Base-by-base conservation (phyloP, 352 stramenopile genomes). In the Phytopythium kandeliae region DNA sequence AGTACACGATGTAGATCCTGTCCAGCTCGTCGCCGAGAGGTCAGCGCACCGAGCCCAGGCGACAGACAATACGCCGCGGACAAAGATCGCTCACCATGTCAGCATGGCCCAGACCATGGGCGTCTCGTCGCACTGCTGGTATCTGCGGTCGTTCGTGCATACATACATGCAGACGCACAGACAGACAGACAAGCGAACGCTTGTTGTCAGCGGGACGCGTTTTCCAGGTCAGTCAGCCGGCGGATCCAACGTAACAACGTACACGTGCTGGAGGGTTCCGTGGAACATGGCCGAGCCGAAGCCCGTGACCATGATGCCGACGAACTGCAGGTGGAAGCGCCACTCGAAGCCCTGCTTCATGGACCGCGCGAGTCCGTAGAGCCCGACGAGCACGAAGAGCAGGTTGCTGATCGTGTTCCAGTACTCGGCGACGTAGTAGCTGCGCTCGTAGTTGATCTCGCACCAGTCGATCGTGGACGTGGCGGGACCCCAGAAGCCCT, bases 401-500 rank as follows among this genome's bases (percentile, higher is more conserved):
- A 87, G 58, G 44, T 91, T 92, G 68, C 79, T 91, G 45, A 90
- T 42, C 4, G 83, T 92, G 65, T 95, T 95, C 81, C 84, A 93
- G 63, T 89, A 92, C 72, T 95, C 85, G 54, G 85, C 85, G 33
- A 95, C 62, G 55, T 90, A 94, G 55, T 61, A 73, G 55, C 66
- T 86, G 64, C 84, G 55, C 57, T 85, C 53, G 56, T 95, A 95
- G 62, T 95, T 92, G 58, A 45, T 54, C 61, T 95, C 85, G 55
- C 85, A 95, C 85, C 85, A 95, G 65, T 95, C 79, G 54, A 93
- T 89, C 9, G 81, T 89, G 28, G 85, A 75, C 19, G 80, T 91
- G 11, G 76, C 65, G 3, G 65, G 47, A 3, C 84, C 85, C 85
- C 85, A 95, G 57, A 73, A 92, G 15, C 76, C 67, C 1, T 33